These are phyloP conservation scores for Diaporthe eres DNA, from an alignment of 2,329 filamentous ascomycete species.

Conservation along the genomic window DNA sequence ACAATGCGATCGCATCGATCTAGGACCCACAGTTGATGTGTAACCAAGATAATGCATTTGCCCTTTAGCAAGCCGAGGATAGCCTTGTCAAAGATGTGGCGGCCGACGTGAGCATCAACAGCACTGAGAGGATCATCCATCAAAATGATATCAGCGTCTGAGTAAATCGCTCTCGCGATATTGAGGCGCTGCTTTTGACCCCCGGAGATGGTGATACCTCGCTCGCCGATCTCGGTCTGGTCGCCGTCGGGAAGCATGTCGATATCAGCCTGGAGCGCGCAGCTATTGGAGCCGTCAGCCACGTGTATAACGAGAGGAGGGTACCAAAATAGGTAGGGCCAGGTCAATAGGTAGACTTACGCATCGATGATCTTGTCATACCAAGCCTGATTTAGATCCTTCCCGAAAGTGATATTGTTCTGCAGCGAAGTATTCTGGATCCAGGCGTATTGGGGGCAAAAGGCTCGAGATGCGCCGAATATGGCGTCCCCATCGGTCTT, in stretches of 20 bases:
- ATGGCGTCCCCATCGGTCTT: constrained; percentile 81
- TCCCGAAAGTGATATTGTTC: constrained; percentile 93
- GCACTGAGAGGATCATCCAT: constrained; percentile 53
- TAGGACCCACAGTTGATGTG: constrained; percentile 78
- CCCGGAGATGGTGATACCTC: constrained; percentile 94
- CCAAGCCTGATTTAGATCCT: constrained; percentile 80
- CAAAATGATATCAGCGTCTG: constrained; percentile 50
- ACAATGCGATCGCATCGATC: constrained; percentile 76
- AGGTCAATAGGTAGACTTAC: constrained; percentile 1
- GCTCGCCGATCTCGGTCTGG: constrained; percentile 91
- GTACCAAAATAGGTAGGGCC: background rate
- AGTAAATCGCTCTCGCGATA: constrained; percentile 77
- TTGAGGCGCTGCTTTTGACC: constrained; percentile 96
- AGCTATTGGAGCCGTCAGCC: constrained; percentile 60
- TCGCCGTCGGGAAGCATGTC: constrained; percentile 95
- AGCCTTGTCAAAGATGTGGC: constrained; percentile 74
- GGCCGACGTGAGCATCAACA: constrained; percentile 53
- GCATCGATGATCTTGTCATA: constrained; percentile 87
- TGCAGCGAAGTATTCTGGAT: constrained; percentile 82
- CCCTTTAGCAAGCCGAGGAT: constrained; percentile 77
- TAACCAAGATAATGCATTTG: constrained; percentile 76
- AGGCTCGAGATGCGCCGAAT: constrained; percentile 85
- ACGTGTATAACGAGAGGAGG: background rate
- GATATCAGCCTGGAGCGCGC: constrained; percentile 86
- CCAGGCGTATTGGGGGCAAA: constrained; percentile 98